These are phyloP conservation scores for Metschnikowia continentalis DNA, from an alignment of 805 yeast species.

Conservation along the genomic window DNA sequence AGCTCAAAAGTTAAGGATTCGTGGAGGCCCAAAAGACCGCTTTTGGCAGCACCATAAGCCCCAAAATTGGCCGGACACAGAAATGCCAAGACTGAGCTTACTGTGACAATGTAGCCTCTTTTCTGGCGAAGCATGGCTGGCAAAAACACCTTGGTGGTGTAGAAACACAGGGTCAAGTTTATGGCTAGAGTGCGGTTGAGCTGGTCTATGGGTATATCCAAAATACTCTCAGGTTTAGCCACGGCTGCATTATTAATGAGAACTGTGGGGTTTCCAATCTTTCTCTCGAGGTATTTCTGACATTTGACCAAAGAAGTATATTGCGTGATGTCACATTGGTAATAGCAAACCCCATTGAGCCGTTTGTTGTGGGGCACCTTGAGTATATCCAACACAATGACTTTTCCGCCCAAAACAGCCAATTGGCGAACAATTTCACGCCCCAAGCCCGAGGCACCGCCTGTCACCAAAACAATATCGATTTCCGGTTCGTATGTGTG, in stretches of 20 bases:
- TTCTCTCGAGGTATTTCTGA: constrained; percentile 38
- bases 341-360: constrained; percentile 47
- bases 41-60: constrained; percentile 87
- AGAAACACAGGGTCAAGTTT: constrained; percentile 67
- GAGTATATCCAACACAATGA: constrained; percentile 63
- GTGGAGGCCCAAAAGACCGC: constrained; percentile 81
- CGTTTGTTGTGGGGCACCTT: constrained; percentile 35
- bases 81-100: constrained; percentile 82
- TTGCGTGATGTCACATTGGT: constrained; percentile 67
- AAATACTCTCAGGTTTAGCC: constrained; percentile 51
- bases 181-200: constrained; percentile 61
- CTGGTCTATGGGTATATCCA: constrained; percentile 52
- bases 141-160: constrained; percentile 63
- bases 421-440: constrained; percentile 51
- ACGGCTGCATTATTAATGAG: constrained; percentile 87
- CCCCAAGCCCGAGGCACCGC: constrained; percentile 83
- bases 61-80: constrained; percentile 78
- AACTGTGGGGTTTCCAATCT: constrained; percentile 59
- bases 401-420: constrained; percentile 40
- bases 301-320: constrained; percentile 39
- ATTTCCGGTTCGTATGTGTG: constrained; percentile 46
- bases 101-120: constrained; percentile 74
- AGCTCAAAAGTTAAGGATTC: constrained; percentile 73
- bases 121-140: constrained; percentile 61
- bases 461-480: constrained; percentile 75